phyloP scores from a whole-genome alignment of 2,329 filamentous ascomycete species.

The Exserohilum turcica region DNA sequence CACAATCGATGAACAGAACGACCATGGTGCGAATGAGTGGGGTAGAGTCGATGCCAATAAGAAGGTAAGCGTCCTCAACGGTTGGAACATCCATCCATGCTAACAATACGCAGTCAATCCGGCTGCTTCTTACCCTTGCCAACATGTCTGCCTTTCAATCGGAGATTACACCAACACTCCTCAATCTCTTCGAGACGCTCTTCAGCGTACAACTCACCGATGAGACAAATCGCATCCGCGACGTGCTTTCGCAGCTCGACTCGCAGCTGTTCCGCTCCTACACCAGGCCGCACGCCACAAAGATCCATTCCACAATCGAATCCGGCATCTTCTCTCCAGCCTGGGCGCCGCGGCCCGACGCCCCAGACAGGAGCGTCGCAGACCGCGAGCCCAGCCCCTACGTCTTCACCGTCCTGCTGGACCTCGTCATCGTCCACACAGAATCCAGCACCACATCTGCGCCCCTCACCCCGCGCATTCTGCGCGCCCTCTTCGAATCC shows the following conservation, averaged over 20 bases:
- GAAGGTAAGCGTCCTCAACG: constrained; percentile 32
- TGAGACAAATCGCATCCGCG: constrained; percentile 87
- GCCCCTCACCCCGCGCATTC: constrained; percentile 76
- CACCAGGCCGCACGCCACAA: constrained; percentile 65
- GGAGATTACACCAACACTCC: constrained; percentile 84
- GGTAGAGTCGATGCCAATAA: constrained; percentile 44
- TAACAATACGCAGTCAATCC: constrained; percentile 68
- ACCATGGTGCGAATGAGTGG: constrained; percentile 30
- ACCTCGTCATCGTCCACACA: constrained; percentile 87
- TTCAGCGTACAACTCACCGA: constrained; percentile 95
- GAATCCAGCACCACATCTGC: constrained; percentile 66
- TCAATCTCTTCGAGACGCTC: constrained; percentile 87
- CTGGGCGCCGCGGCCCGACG: constrained; percentile 68
- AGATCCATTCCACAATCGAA: constrained; percentile 71
- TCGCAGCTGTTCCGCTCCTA: constrained; percentile 90
- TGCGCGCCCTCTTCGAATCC: constrained; percentile 86
- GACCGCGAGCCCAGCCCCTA: constrained; percentile 84
- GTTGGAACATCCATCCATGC: neutral
- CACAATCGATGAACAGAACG: constrained; percentile 42
- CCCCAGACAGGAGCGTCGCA: constrained; percentile 31
- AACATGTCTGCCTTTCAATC: constrained; percentile 85
- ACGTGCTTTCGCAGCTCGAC: constrained; percentile 90
- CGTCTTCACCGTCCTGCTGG: constrained; percentile 83
- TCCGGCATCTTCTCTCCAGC: constrained; percentile 70
- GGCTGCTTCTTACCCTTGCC: constrained; percentile 90